Evolutionary conservation across 108 stramenopile genomes (phyloP), one percentile per base, ranked within the genome.

Genomic region (Conticribra weissflogii): DNA sequence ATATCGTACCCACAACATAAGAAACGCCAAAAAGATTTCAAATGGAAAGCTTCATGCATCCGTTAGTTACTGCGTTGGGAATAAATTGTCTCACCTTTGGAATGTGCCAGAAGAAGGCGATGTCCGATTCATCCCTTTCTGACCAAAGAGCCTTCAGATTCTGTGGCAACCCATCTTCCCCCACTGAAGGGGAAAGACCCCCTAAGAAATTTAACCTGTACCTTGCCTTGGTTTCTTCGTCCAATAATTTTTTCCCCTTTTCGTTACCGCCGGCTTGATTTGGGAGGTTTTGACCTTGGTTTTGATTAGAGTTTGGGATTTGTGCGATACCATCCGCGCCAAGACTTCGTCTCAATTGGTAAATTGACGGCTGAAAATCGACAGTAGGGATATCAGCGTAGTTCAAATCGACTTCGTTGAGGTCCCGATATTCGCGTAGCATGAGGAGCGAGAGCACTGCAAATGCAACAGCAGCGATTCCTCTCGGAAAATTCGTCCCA

Each of bases 91-190:
- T 19, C 53, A 66, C 65, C 50, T 70, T 70, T 12, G 68, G 68
- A 47, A 70, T 63, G 24, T 70, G 68, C 68, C 68, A 70, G 49
- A 70, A 70, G 59, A 29, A 70, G 5, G 48, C 50, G 28, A 70
- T 15, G 52, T 70, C 68, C 65, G n/a, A 3, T 15, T 22, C 21
- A 19, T 31, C 34, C 65, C 41, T 16, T 15, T 62, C 44, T 12
- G 36, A 41, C 36, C 8, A 5, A 9, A 12, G 12, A 12, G 5
- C 36, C 36, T 41, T 41, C 12, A 41, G 12, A 41, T 41, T 9
- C 36, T 9, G 12, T 9, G 36, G 36, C 36, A 41, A 12, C 36
- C 36, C 36, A 41, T 12, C 36, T 41, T 12, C 12, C 5, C 12
- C 36, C 36, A 41, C 36, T 41, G 5, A 9, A 12, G 36, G 36